Percentiles rank a stretch among this genome's conserved stretches.
phyloP scores from a whole-genome alignment of 2,329 filamentous ascomycete genomes.

The Aureobasidium uvarum region DNA sequence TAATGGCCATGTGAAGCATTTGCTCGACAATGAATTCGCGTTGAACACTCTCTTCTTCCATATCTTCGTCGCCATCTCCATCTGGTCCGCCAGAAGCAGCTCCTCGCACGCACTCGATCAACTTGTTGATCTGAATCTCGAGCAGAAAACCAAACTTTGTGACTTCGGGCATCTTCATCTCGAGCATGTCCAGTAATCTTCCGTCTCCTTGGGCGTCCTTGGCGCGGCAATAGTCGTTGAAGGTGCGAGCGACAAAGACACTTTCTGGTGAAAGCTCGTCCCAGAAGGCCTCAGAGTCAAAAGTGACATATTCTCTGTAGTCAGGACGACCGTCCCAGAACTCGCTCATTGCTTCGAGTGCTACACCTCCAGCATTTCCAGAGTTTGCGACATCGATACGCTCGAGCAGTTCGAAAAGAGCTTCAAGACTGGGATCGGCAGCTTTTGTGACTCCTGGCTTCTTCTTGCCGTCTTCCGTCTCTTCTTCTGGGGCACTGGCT shows the following conservation, averaged over 20 bases:
- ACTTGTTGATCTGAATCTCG: slow-evolving; percentile 70
- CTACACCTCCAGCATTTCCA: slow-evolving; percentile 84
- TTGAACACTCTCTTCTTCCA: slow-evolving; percentile 79
- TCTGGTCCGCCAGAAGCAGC: slow-evolving; percentile 49
- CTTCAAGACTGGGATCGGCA: slow-evolving; percentile 70
- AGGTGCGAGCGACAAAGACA: slow-evolving; percentile 84
- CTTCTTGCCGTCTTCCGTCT: slow-evolving; percentile 52
- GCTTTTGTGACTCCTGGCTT: slow-evolving; percentile 47
- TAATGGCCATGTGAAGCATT: slow-evolving; percentile 84
- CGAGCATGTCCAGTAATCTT: slow-evolving; percentile 72
- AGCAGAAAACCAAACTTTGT: slow-evolving; percentile 86
- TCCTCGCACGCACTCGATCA: slow-evolving; percentile 63
- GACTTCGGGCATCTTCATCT: slow-evolving; percentile 94
- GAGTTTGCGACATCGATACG: slow-evolving; percentile 91
- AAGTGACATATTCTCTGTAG: slow-evolving; percentile 68
- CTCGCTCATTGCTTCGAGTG: slow-evolving; percentile 87
- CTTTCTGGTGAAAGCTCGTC: slow-evolving; percentile 79
- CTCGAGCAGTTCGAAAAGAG: slow-evolving; percentile 84
- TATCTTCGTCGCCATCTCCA: slow-evolving; percentile 59
- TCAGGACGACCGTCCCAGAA: slow-evolving; percentile 94
- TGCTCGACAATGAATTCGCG: slow-evolving; percentile 97
- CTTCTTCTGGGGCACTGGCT: slow-evolving; percentile 52
- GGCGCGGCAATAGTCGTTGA: slow-evolving; percentile 83
- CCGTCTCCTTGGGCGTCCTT: slow-evolving; percentile 52
- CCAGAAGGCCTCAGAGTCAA: slow-evolving; percentile 71